These are phyloP conservation scores for Mesotaenium endlicherianum DNA, from an alignment of 139 green algal genomes.

Conservation along the genomic window DNA sequence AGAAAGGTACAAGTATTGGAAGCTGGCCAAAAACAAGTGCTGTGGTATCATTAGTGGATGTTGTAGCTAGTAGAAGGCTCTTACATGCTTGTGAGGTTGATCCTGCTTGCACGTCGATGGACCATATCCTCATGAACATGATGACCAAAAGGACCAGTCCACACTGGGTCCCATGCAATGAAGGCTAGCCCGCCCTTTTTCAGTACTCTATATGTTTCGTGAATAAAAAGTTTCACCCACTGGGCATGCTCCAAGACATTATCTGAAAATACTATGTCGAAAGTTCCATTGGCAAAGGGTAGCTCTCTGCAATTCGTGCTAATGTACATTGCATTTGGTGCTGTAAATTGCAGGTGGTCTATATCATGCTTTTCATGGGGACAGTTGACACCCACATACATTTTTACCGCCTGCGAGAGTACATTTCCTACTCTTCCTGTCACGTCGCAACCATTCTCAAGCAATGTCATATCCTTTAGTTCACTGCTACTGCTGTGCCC, in stretches of 20 bases:
- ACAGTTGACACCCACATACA: constrained; percentile 24
- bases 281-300: constrained; percentile 1
- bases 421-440: constrained; percentile 4
- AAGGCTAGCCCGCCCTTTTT: constrained; percentile 1
- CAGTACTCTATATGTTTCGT: constrained; percentile 5
- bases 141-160: constrained; percentile 26
- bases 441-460: constrained; percentile 28
- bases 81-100: constrained; percentile 2
- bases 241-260: constrained; percentile 30
- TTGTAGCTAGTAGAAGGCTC: no score
- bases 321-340: constrained; percentile 4
- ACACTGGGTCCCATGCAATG: constrained; percentile 12
- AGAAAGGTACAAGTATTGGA: no score
- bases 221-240: neutral
- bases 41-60: no score
- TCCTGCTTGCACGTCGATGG: constrained; percentile 6
- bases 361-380: neutral
- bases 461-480: neutral
- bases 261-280: constrained; percentile 25
- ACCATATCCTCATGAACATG: constrained; percentile 35
- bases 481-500: neutral
- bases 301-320: constrained; percentile 2
- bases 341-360: neutral
- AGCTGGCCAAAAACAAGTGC: no score
- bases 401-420: neutral